phyloP scores from a whole-genome alignment of 371 early-diverging fungal species.

The Rhizoclosmatium hyalinum region DNA sequence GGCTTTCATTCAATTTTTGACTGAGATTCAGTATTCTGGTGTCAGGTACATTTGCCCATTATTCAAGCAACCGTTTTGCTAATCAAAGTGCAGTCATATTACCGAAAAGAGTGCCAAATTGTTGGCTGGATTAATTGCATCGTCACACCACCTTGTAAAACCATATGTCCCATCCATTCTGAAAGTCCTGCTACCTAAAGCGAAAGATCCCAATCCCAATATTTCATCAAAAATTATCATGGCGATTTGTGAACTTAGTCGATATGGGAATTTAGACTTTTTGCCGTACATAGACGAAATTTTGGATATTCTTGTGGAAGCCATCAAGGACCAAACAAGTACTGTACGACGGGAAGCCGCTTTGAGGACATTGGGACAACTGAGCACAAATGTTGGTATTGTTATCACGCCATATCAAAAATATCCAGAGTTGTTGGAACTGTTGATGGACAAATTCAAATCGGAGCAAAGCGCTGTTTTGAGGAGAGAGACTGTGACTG shows the following conservation, averaged over 20 bases:
- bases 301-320: conserved; percentile 87
- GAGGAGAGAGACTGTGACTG: conserved; percentile 83
- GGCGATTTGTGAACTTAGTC: conserved; percentile 86
- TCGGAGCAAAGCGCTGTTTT: conserved; percentile 78
- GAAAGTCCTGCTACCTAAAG: conserved; percentile 82
- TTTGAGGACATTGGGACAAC: conserved; percentile 81
- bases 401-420: conserved; percentile 91
- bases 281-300: conserved; percentile 80
- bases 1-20: conserved; percentile 86
- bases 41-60: conserved; percentile 55
- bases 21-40: conserved; percentile 90
- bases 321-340: conserved; percentile 88
- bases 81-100: conserved; percentile 45
- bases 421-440: conserved; percentile 83
- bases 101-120: conserved; percentile 90
- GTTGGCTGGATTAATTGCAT: conserved; percentile 73
- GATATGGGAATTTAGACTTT: conserved; percentile 85
- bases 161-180: conserved; percentile 93
- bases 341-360: conserved; percentile 88
- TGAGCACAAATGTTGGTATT: conserved; percentile 85
- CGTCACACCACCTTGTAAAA: conserved; percentile 82
- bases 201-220: conserved; percentile 79
- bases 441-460: conserved; percentile 83
- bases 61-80: neutral
- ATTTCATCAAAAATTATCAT: conserved; percentile 86